Conservation (phyloP, 2,329 filamentous ascomycete genomes). For the Hymenoscyphus infarciens region DNA sequence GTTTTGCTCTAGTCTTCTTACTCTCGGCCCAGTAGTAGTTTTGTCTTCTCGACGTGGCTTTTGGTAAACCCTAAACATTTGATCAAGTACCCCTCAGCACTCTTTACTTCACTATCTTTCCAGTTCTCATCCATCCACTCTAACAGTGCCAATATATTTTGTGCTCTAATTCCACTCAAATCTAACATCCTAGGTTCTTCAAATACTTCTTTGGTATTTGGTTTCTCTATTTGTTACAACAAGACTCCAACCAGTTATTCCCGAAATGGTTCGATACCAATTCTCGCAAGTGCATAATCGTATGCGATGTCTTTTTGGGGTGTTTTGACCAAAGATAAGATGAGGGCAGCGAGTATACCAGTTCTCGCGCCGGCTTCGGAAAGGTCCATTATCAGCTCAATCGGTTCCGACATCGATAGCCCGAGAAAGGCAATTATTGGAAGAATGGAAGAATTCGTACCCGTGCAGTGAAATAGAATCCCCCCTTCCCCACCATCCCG, state of each 20-base stretch:
- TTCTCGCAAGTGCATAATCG: conserved; percentile 53
- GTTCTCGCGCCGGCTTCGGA: conserved; percentile 53
- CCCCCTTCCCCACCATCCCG: conserved; percentile 42
- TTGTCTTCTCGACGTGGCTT: not conserved
- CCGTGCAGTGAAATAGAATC: conserved; percentile 50
- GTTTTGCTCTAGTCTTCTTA: too few species aligned
- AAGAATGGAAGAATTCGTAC: not conserved
- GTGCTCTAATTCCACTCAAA: conserved; percentile 42
- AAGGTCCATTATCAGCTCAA: not conserved
- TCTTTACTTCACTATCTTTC: not conserved
- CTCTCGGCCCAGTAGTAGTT: not conserved
- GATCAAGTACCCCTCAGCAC: not conserved
- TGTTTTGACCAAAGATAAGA: conserved; percentile 50
- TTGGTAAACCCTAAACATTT: not conserved
- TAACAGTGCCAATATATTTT: conserved; percentile 46
- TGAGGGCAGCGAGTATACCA: conserved; percentile 47
- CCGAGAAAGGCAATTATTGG: too few species aligned
- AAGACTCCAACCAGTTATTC: conserved; percentile 45
- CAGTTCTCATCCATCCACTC: conserved; percentile 17
- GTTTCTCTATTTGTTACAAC: conserved; percentile 30
- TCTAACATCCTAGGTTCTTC: conserved; percentile 49
- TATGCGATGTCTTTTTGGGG: conserved; percentile 40
- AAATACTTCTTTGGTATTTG: conserved; percentile 23
- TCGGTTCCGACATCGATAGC: not conserved
- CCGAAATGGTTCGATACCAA: conserved; percentile 50